phyloP scores from a whole-genome alignment of 148 eudicot genomes.

The Rhododendron vialii region DNA sequence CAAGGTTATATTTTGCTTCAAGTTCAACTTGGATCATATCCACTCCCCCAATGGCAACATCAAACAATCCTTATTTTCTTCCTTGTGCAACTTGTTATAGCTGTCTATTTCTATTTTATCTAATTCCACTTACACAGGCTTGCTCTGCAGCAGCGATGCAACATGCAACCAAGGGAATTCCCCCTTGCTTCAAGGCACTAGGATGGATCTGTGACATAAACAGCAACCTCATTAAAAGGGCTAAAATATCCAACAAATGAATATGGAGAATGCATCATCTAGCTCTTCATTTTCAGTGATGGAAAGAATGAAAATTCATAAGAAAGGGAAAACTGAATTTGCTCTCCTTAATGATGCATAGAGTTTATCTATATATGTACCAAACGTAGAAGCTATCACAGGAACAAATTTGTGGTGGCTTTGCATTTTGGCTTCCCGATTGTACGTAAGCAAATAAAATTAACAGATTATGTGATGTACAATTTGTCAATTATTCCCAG shows the following conservation, averaged over 20 bases:
- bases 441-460: not conserved
- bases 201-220: constrained; percentile 78
- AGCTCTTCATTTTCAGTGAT: not conserved
- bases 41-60: not conserved
- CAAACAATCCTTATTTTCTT: not conserved
- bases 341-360: not conserved
- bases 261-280: not conserved
- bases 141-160: constrained; percentile 85
- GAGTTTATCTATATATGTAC: not conserved
- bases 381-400: not conserved
- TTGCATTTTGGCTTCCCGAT: not conserved
- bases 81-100: not conserved
- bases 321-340: not conserved
- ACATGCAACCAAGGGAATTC: constrained; percentile 77
- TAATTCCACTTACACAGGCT: constrained; percentile 62
- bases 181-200: constrained; percentile 79
- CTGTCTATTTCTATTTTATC: not conserved
- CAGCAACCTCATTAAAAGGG: not conserved
- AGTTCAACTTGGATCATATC: not conserved
- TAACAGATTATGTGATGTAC: not conserved
- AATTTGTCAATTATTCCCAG: not conserved
- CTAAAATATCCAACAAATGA: not conserved
- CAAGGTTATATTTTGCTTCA: not conserved
- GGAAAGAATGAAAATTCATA: not conserved
- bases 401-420: not conserved